Evolutionary conservation across 768 basidiomycete genomes (phyloP), one percentile per base, ranked within the genome.

Genomic region (Leccinum fibrillosum): DNA sequence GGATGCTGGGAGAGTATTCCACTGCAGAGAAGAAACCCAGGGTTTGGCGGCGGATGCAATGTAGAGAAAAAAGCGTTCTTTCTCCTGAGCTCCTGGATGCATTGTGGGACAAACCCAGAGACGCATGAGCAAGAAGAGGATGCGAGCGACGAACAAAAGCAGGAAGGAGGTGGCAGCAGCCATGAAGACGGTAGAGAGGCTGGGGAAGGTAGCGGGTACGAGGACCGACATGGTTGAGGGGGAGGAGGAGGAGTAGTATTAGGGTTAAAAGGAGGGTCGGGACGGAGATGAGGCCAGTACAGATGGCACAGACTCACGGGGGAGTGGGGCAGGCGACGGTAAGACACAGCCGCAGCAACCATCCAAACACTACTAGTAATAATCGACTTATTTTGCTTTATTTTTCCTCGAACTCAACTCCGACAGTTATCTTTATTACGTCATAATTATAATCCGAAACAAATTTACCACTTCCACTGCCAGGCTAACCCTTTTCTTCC

Each of bases 131-230:
- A 52, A 28, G 55, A 71, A 69, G 56, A 72, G 23, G 5, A 74
- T 55, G 63, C 71, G 71, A 17, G 72, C 71, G 53, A 74, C 54
- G 30, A 72, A 49, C n/a, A 72, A 19, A 54, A 74, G 65, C 13
- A 74, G 19, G 12, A 62, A 26, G 12, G 71, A 74, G 5, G 64
- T 64, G 7, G 64, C 59, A 19, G 67, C 69, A 2, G 71, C 72
- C 69, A 74, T 70, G 62, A 72, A 71, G 11, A 74, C 52, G 56
- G 69, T 53, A 10, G 71, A 64, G 15, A 74, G 60, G 52, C 61
- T 62, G 48, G 71, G 71, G 19, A 64, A 70, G 58, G 69, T 69
- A 50, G 71, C 63, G 26, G 60, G 64, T 52, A 74, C 64, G 57
- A 74, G 71, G 51, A 72, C 69, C 30, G 71, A 71, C 71, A 72